phyloP scores from a whole-genome alignment of 495 filamentous ascomycete genomes.

The Penicillium bovifimosum region DNA sequence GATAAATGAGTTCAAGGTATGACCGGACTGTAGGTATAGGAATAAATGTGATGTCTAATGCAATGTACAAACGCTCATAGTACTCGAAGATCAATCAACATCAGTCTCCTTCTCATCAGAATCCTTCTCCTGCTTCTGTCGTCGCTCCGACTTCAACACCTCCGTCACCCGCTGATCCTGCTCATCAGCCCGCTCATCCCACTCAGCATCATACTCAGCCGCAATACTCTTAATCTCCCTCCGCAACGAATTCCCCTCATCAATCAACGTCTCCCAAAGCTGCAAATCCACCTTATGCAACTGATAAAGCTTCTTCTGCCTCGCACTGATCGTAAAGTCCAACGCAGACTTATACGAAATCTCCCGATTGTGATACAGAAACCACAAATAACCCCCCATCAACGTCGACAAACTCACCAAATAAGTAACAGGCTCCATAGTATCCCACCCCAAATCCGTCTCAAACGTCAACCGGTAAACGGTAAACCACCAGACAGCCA shows the following conservation, averaged over 20 bases:
- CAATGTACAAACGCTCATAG: not conserved
- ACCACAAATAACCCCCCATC: constrained; percentile 90
- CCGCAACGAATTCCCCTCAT: constrained; percentile 73
- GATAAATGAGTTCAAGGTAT: not conserved
- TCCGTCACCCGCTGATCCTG: constrained; percentile 67
- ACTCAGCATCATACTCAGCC: constrained; percentile 87
- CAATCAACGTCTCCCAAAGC: constrained; percentile 73
- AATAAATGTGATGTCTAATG: not conserved
- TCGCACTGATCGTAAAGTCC: constrained; percentile 73
- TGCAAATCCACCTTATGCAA: constrained; percentile 65
- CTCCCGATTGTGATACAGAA: constrained; percentile 87
- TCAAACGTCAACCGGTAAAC: constrained; percentile 77
- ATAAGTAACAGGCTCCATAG: constrained; percentile 89
- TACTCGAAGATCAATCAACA: constrained; percentile 15
- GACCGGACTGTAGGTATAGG: not conserved
- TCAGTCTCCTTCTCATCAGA: constrained; percentile 36
- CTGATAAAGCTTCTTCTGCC: constrained; percentile 75
- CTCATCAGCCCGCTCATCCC: constrained; percentile 78
- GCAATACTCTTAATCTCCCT: constrained; percentile 78
- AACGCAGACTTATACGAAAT: constrained; percentile 79
- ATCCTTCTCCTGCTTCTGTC: constrained; percentile 43
- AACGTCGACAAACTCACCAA: constrained; percentile 75
- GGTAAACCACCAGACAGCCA: constrained; percentile 72
- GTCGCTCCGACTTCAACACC: constrained; percentile 59
- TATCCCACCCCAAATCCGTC: constrained; percentile 79